Conservation (phyloP, 83 land plant species). For the Picea mariana region DNA sequence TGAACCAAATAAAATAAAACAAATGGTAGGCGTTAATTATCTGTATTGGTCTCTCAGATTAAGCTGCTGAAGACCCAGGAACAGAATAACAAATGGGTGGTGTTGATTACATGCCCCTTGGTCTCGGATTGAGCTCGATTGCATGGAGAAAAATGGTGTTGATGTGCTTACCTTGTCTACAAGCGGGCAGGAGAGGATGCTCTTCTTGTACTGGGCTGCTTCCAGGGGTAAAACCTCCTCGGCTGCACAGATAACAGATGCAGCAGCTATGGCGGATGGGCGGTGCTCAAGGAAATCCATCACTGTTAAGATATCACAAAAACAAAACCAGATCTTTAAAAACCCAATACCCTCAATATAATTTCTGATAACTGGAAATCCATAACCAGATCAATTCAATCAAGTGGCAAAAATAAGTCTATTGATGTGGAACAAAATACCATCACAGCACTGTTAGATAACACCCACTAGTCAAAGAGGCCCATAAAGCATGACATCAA, state of each 20-base stretch:
- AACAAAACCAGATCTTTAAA: too few relatives aligned
- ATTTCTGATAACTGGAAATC: too few relatives aligned
- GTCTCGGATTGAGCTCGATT: neutral
- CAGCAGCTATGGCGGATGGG: slow-evolving; percentile 25
- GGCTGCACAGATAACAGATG: slow-evolving; percentile 23
- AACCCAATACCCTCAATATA: too few relatives aligned
- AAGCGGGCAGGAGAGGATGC: slow-evolving; percentile 9
- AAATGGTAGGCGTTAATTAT: neutral
- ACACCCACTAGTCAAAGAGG: too few relatives aligned
- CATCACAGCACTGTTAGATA: too few relatives aligned
- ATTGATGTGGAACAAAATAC: too few relatives aligned
- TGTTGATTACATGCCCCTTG: neutral
- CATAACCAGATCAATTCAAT: too few relatives aligned
- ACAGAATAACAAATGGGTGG: neutral
- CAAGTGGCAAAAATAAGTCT: too few relatives aligned
- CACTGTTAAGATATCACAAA: slow-evolving; percentile 8
- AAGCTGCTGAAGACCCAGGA: neutral
- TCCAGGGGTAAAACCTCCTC: slow-evolving; percentile 5
- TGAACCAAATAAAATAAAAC: neutral
- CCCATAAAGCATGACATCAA: too few relatives aligned
- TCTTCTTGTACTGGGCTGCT: slow-evolving; percentile 1
- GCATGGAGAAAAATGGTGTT: neutral
- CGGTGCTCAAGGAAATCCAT: slow-evolving; percentile 17
- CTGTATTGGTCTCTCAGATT: neutral
- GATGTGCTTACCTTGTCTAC: slow-evolving; percentile 4